Base-by-base conservation (phyloP, 148 eudicot genomes). In the Oxyria digyna region DNA sequence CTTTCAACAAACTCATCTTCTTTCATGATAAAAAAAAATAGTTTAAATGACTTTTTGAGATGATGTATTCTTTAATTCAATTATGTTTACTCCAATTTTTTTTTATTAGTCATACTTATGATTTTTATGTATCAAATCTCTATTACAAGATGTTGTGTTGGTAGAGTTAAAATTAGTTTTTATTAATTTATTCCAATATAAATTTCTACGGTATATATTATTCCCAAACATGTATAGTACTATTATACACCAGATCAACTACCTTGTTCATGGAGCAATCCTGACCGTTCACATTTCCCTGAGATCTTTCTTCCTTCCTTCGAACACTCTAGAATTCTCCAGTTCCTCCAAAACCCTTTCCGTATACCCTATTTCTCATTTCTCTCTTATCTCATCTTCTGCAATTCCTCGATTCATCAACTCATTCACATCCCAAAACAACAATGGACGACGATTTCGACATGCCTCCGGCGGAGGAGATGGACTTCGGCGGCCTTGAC, bases 381-480 rank as follows among this genome's bases (percentile, higher is more conserved):
- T 71, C 35, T 29, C 46, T 71, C 48, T 52, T 17, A 32, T 40
- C 41, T 17, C 10, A 11, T 6, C 21, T 64, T 70, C 49, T 65
- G 57, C 32, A 62, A 79, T 69, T 68, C 71, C n/a, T 12, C 69
- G 67, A 45, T 12, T 63, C 62, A 69, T 2, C 26, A 14, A 13
- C 31, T 12, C n/a, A 32, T 9, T 72, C 52, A 71, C 59, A 77
- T 70, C 42, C 6, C 67, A 1, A 6, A 21, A 6, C 13, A n/a
- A 15, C 1, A 72, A 87, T 83, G 92, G 91, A 87, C 18, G 91
- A 81, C 6, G 94, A 83, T 67, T 89, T 92, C 71, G 96, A 83
- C 5, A 84, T 92, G 78, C 81, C 93, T n/a, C 80, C 83, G 33
- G 93, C 80, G 24, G 93, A 81, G 7, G 86, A 80, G n/a, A 78